Base-by-base conservation (phyloP, 1,284 basidiomycete genomes). In the Austroboletus niveus region DNA sequence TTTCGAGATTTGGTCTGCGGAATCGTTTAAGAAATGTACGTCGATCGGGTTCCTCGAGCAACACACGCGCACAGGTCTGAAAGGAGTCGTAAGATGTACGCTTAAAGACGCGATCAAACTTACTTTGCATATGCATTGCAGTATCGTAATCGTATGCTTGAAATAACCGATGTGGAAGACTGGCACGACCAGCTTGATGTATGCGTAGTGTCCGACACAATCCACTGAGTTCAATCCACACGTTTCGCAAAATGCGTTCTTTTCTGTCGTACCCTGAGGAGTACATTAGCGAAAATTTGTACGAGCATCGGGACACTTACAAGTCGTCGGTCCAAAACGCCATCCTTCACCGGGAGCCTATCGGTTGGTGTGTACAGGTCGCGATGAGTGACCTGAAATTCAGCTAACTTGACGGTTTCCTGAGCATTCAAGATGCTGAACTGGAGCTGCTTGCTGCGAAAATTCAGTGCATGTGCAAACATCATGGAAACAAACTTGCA, bases 111-210 rank as follows among this genome's bases (percentile, higher is more conserved):
- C 38, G 20, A 27, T 22, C 31, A 32, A 20, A 63, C 78, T 43
- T 54, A 93, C 93, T 76, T 98, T 98, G 81, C 95, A 98, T 61
- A 98, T 94, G 64, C 90, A 91, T 69, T 99, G 97, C 0, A 99
- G 79, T 61, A 99, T 92, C 43, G 84, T 82, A 53, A 99, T 93
- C 12, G 89, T 92, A 57, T 98, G 94, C 66, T 95, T 94, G 77
- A 99, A 98, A 75, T 94, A 99, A 14, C 97, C 97, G 57, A 98
- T 93, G 68, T 99, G 95, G 66, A 98, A 99, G 12, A 98, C 95
- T 0, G 96, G 96, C 12, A 99, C 85, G 31, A 91, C 86, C 35
- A 99, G 82, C 72, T 96, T 96, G 75, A 98, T 95, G 73, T 96
- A 97, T 8, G 94, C 95, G 70, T 96, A 98, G 71, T 98, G 95